Evolutionary conservation across 352 stramenopile genomes (phyloP).

Genomic region (Phytophthora rubi): DNA sequence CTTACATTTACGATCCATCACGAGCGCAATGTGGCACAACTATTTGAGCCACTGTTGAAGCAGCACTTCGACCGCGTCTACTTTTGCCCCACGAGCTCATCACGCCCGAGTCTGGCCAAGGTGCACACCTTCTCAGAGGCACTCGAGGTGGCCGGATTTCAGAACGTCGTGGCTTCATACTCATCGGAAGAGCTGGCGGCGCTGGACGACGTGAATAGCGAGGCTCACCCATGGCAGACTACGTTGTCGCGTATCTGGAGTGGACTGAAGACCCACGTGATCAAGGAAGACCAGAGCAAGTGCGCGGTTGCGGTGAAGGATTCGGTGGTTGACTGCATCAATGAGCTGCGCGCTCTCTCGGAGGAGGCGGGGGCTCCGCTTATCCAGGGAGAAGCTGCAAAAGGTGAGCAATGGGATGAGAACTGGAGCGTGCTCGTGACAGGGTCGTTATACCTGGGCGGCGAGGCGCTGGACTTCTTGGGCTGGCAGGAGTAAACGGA

Average conservation of each 20-base stretch:
- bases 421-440: constrained; percentile 74
- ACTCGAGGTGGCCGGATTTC: constrained; percentile 44
- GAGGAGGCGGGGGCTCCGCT: constrained; percentile 23
- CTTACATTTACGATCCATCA: constrained; percentile 88
- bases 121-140: constrained; percentile 74
- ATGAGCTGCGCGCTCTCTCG: constrained; percentile 48
- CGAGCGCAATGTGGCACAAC: constrained; percentile 76
- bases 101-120: constrained; percentile 69
- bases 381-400: constrained; percentile 16
- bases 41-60: constrained; percentile 67
- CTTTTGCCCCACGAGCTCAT: constrained; percentile 74
- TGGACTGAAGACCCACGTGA: constrained; percentile 49
- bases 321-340: constrained; percentile 68
- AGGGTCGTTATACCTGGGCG: constrained; percentile 76
- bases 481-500: constrained; percentile 64
- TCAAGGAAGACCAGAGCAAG: constrained; percentile 35
- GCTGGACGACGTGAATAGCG: constrained; percentile 50
- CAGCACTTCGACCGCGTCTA: constrained; percentile 78
- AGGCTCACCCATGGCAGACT: constrained; percentile 61
- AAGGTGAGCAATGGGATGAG: constrained; percentile 33
- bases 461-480: constrained; percentile 67
- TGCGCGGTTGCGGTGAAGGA: constrained; percentile 51
- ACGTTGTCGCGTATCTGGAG: constrained; percentile 65
- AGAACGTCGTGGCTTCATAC: constrained; percentile 50
- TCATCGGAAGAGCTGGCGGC: constrained; percentile 46